These are phyloP conservation scores for Canariomyces notabilis DNA, from an alignment of 2,329 filamentous ascomycete species.

Conservation along the genomic window DNA sequence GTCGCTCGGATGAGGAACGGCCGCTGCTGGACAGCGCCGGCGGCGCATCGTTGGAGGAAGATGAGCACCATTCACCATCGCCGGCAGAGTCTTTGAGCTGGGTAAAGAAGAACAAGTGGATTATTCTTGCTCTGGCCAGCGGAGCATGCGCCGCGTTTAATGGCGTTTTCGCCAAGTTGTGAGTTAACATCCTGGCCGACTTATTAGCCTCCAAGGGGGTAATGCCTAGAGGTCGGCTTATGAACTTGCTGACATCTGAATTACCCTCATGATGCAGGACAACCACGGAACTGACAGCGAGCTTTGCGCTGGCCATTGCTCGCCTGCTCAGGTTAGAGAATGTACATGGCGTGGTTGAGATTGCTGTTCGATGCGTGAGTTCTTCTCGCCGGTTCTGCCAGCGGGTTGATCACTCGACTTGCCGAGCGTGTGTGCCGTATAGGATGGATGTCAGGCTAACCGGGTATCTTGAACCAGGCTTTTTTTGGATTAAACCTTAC, in stretches of 20 bases:
- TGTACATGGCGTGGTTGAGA: slow-evolving; percentile 41
- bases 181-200: slow-evolving; percentile 35
- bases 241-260: slow-evolving; percentile 1
- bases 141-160: slow-evolving; percentile 77
- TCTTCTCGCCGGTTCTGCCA: not conserved
- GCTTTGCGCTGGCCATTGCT: slow-evolving; percentile 43
- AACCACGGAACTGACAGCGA: slow-evolving; percentile 51
- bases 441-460: not conserved
- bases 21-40: slow-evolving; percentile 22
- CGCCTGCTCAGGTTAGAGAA: slow-evolving; percentile 39
- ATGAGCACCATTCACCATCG: too few species aligned
- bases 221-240: not conserved
- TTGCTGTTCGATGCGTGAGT: slow-evolving; percentile 46
- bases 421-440: not conserved
- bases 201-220: too few species aligned
- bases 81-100: slow-evolving; percentile 18
- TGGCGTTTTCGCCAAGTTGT: slow-evolving; percentile 80
- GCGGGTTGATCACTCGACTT: not conserved
- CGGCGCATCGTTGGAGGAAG: not conserved
- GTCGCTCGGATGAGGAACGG: slow-evolving; percentile 20
- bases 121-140: slow-evolving; percentile 66
- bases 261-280: slow-evolving; percentile 36
- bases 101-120: slow-evolving; percentile 46
- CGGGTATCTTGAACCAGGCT: slow-evolving; percentile 44
- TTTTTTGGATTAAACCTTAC: slow-evolving; percentile 72